Conservation (phyloP, 495 filamentous ascomycete genomes). For the Penicillium herquei region DNA sequence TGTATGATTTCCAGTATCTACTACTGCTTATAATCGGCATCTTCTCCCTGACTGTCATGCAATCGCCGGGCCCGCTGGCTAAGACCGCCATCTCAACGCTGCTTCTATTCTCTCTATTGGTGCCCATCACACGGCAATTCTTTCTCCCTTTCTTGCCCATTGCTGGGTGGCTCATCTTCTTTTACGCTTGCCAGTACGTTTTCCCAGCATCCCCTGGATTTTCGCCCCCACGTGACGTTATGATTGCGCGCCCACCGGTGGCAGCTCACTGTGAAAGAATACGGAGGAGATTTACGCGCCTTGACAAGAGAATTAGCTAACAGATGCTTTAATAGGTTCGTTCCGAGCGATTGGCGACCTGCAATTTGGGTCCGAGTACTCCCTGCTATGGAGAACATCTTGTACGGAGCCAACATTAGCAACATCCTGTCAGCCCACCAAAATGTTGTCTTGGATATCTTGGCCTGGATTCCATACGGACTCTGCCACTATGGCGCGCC, state of each 20-base stretch:
- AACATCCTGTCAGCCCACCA: conserved; percentile 91
- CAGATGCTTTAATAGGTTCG: conserved; percentile 57
- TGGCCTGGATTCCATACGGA: conserved; percentile 94
- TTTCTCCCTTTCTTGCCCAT: conserved; percentile 85
- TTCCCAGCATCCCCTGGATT: neutral
- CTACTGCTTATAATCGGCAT: conserved; percentile 68
- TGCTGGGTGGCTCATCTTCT: conserved; percentile 80
- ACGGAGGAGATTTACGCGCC: neutral
- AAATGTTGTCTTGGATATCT: conserved; percentile 72
- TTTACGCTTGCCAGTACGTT: conserved; percentile 86
- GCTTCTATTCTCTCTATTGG: conserved; percentile 66
- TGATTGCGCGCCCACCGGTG: neutral
- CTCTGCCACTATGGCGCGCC: conserved; percentile 84
- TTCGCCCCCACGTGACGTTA: conserved; percentile 10
- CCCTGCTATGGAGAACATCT: conserved; percentile 92
- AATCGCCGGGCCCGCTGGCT: conserved; percentile 65
- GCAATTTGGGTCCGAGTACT: conserved; percentile 93
- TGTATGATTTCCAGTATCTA: conserved; percentile 84
- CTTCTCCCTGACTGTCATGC: conserved; percentile 79
- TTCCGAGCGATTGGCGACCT: conserved; percentile 79
- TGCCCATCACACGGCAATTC: conserved; percentile 90
- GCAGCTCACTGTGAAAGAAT: neutral
- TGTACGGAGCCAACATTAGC: conserved; percentile 94
- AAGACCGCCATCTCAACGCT: conserved; percentile 68
- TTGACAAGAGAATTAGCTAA: conserved; percentile 13